Conservation (phyloP, 305 asterid genomes). For the Striga hermonthica region DNA sequence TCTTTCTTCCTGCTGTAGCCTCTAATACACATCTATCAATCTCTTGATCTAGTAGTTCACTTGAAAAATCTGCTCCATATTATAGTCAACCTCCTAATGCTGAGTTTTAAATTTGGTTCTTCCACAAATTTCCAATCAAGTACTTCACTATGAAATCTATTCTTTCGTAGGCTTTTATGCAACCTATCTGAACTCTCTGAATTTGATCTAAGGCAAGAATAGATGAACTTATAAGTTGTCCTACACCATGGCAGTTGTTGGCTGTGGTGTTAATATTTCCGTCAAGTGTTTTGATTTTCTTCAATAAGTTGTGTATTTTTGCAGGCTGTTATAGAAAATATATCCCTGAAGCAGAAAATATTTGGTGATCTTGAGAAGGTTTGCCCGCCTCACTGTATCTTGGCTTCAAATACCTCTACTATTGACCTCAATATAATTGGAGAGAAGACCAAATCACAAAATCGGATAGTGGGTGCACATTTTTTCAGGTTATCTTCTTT, state of each 20-base stretch:
- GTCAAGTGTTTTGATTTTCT: slow-evolving; percentile 26
- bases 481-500: slow-evolving; percentile 76
- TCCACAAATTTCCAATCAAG: no score
- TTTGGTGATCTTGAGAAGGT: slow-evolving; percentile 83
- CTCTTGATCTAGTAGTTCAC: no score
- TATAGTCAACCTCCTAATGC: no score
- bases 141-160: no score
- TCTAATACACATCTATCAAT: no score
- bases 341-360: slow-evolving; percentile 76
- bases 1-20: no score
- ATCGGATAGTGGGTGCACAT: slow-evolving; percentile 91
- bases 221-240: slow-evolving; percentile 26
- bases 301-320: slow-evolving; percentile 30
- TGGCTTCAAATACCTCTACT: slow-evolving; percentile 94
- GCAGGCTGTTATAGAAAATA: slow-evolving; percentile 93
- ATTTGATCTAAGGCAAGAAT: neutral
- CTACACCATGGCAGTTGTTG: slow-evolving; percentile 15
- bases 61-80: no score
- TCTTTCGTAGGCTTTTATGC: no score
- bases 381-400: slow-evolving; percentile 85
- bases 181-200: neutral
- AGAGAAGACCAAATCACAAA: slow-evolving; percentile 70
- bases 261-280: slow-evolving; percentile 14
- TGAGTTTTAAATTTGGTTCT: no score
- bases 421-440: slow-evolving; percentile 82